Conservation (phyloP, 768 basidiomycete genomes). For the Boletus vinaceobasis region DNA sequence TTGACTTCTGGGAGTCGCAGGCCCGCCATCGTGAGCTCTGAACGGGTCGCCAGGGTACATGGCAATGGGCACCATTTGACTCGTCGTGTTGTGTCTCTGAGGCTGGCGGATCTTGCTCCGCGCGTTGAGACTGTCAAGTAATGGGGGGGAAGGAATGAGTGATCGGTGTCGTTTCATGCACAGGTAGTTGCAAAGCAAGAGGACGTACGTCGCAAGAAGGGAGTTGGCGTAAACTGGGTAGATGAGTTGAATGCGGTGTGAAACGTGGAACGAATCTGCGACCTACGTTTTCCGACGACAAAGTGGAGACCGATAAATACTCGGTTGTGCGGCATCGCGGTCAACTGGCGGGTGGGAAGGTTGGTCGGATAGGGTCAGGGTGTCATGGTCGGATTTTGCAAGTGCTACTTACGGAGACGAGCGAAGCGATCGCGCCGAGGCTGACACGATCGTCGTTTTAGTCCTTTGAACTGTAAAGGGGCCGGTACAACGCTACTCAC, state of each 20-base stretch:
- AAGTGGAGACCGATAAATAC: constrained; percentile 24
- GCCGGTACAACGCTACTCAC: not conserved
- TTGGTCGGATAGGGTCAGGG: not conserved
- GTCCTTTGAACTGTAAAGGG: not conserved
- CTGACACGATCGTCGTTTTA: constrained; percentile 1
- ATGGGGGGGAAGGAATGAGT: no score
- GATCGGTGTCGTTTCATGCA: not conserved
- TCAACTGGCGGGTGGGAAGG: constrained; percentile 10
- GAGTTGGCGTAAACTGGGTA: constrained; percentile 24
- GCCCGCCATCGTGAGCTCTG: not conserved
- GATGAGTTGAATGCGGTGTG: not conserved
- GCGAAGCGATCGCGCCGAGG: constrained; percentile 8
- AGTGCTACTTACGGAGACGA: constrained; percentile 16
- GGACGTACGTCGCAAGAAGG: constrained; percentile 23
- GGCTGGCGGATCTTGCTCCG: constrained; percentile 11
- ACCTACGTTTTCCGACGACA: constrained; percentile 21
- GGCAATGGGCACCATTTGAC: constrained; percentile 2
- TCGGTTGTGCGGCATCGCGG: constrained; percentile 19
- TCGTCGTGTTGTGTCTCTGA: not conserved
- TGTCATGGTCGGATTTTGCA: not conserved
- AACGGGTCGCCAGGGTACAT: not conserved
- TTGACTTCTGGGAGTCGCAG: not conserved
- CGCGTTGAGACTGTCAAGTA: constrained; percentile 21
- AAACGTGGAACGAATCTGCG: not conserved
- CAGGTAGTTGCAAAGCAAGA: not conserved